These are phyloP conservation scores for Plantago elongata DNA, from an alignment of 257 asterid species.

Conservation along the genomic window DNA sequence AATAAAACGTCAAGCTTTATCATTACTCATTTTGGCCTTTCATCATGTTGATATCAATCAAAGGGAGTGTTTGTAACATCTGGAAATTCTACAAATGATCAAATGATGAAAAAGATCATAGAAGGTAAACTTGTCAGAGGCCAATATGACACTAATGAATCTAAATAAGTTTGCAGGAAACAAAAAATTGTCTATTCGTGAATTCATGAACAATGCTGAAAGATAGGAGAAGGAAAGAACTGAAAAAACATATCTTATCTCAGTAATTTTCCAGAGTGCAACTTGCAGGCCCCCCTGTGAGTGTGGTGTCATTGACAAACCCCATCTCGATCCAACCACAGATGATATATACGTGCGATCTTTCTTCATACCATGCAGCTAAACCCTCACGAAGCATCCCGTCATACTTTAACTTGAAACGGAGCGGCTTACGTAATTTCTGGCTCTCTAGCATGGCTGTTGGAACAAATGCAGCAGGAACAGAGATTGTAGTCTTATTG, in stretches of 20 bases:
- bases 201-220: not conserved
- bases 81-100: not conserved
- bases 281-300: slow-evolving; percentile 43
- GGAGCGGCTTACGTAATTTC: slow-evolving; percentile 32
- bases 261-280: slow-evolving; percentile 32
- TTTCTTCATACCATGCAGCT: slow-evolving; percentile 43
- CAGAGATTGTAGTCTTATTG: slow-evolving; percentile 30
- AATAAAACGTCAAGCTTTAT: slow-evolving; percentile 25
- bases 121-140: not conserved
- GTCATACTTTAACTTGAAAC: slow-evolving; percentile 42
- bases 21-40: slow-evolving; percentile 4
- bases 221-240: not conserved
- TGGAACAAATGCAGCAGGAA: slow-evolving; percentile 44
- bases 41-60: not conserved
- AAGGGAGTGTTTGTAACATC: not conserved
- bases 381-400: slow-evolving; percentile 46
- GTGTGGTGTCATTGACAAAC: slow-evolving; percentile 32
- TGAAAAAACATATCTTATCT: slow-evolving; percentile 6
- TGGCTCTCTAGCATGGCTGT: slow-evolving; percentile 39
- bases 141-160: not conserved
- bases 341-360: slow-evolving; percentile 32
- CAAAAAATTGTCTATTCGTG: not conserved
- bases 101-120: not conserved
- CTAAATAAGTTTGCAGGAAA: not conserved
- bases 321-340: slow-evolving; percentile 50